Conservation (phyloP, 352 stramenopile genomes). For the Pythium plurisporium region DNA sequence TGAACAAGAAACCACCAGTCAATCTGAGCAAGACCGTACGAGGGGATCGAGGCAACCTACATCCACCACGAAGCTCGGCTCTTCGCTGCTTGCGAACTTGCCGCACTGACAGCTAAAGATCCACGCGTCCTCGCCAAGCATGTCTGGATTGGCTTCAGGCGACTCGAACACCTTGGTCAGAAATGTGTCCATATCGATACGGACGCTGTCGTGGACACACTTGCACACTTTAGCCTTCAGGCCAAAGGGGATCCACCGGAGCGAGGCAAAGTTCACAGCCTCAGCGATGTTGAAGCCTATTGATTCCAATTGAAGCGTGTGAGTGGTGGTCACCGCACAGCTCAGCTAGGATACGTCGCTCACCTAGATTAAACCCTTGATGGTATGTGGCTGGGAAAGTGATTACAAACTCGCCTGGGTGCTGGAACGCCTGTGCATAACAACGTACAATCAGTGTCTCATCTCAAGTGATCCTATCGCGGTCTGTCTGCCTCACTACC, state of each 20-base stretch:
- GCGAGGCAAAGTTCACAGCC: conserved; percentile 87
- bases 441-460: background rate
- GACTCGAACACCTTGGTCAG: conserved; percentile 60
- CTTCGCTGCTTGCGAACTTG: conserved; percentile 64
- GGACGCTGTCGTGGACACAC: conserved; percentile 75
- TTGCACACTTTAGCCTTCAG: conserved; percentile 86
- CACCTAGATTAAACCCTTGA: conserved; percentile 87
- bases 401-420: conserved; percentile 89
- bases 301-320: no score
- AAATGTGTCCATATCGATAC: conserved; percentile 85
- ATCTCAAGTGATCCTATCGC: no score
- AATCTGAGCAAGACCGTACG: no score
- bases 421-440: conserved; percentile 59
- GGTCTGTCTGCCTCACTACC: no score
- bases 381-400: conserved; percentile 90
- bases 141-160: conserved; percentile 23
- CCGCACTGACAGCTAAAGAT: conserved; percentile 68
- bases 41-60: no score
- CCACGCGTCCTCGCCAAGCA: conserved; percentile 56
- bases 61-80: conserved; percentile 42
- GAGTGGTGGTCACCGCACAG: no score
- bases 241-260: conserved; percentile 79
- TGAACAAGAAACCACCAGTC: no score
- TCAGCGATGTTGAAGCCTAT: conserved; percentile 91
- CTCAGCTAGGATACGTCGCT: no score